Evolutionary conservation across 371 early-diverging fungal genomes (phyloP).

Genomic region (Rhizopus sp.): DNA sequence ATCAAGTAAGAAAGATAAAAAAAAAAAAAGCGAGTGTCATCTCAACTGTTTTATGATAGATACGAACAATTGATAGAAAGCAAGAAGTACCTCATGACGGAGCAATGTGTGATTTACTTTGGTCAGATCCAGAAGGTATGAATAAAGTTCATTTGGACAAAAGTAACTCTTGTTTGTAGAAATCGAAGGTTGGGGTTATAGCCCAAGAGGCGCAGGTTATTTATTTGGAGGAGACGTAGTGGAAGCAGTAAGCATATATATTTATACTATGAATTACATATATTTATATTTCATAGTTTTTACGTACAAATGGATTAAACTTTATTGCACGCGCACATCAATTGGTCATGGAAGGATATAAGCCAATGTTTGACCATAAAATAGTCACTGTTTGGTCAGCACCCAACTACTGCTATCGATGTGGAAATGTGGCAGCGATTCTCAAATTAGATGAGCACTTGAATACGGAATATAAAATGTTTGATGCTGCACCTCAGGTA

Average conservation of each 20-base stretch:
- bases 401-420: conserved; percentile 99
- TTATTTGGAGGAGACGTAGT: conserved; percentile 97
- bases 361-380: conserved; percentile 92
- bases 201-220: conserved; percentile 98
- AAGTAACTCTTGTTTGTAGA: conserved; percentile 43
- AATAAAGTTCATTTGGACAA: background rate
- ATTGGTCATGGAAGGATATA: conserved; percentile 98
- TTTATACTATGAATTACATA: background rate
- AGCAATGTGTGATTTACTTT: conserved; percentile 98
- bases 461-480: conserved; percentile 79
- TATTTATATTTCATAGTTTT: conserved; percentile 53
- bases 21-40: background rate
- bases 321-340: conserved; percentile 99
- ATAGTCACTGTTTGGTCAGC: conserved; percentile 99
- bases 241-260: conserved; percentile 52
- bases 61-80: conserved; percentile 96
- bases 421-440: conserved; percentile 99
- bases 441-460: conserved; percentile 95
- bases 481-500: conserved; percentile 83
- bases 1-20: conserved; percentile 74
- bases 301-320: conserved; percentile 88
- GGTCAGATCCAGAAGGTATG: conserved; percentile 98
- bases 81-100: conserved; percentile 99
- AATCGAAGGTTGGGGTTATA: conserved; percentile 93
- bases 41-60: conserved; percentile 42